Percentiles rank a stretch among this genome's conserved stretches.
Conservation (phyloP, 1,284 basidiomycete species). For the Moesziomyces parantarcticus region DNA sequence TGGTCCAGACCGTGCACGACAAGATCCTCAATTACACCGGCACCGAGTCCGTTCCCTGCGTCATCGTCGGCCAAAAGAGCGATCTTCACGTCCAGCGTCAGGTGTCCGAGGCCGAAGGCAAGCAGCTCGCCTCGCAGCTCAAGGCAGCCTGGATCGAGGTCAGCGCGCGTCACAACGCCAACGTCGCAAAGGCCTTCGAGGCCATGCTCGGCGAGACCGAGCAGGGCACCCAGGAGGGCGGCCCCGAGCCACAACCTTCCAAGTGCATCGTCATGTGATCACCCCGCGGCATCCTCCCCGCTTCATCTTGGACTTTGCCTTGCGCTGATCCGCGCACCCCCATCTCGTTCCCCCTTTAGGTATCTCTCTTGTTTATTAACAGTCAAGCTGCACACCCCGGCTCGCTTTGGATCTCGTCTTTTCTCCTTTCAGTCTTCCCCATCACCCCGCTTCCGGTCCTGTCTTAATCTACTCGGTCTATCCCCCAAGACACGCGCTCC, state of each 20-base stretch:
- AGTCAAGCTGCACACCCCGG: too few species aligned
- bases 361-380: neutral
- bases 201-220: slow-evolving; percentile 65
- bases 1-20: slow-evolving; percentile 94
- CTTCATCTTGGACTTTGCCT: slow-evolving; percentile 1
- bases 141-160: slow-evolving; percentile 66
- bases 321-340: neutral
- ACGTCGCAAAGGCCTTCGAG: slow-evolving; percentile 66
- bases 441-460: neutral
- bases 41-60: slow-evolving; percentile 87
- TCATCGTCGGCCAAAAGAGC: slow-evolving; percentile 94
- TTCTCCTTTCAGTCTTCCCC: neutral
- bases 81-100: slow-evolving; percentile 80
- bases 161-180: slow-evolving; percentile 64
- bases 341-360: neutral
- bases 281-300: too few species aligned
- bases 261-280: slow-evolving; percentile 62
- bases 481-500: too few species aligned
- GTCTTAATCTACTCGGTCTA: neutral
- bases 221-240: slow-evolving; percentile 52
- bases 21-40: slow-evolving; percentile 97
- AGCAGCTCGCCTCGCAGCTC: slow-evolving; percentile 59
- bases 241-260: slow-evolving; percentile 60
- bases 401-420: neutral
- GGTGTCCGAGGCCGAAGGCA: slow-evolving; percentile 65